Conservation (phyloP, 306 rosid genomes). For the Glycine soja region DNA sequence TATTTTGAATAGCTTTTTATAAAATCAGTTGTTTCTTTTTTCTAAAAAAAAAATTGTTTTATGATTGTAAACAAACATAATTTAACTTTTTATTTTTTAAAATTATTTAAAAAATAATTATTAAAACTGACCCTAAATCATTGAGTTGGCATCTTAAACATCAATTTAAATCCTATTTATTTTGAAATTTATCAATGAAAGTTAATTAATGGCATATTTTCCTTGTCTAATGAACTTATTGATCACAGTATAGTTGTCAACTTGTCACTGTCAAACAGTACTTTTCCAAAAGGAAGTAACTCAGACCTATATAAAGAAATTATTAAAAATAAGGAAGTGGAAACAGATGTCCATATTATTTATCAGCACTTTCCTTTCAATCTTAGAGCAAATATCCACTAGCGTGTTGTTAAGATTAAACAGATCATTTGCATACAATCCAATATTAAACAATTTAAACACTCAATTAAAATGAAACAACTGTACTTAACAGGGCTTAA, state of each 20-base stretch:
- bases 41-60: too few species aligned
- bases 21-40: too few species aligned
- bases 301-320: not conserved
- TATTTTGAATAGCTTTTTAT: too few species aligned
- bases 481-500: constrained; percentile 42
- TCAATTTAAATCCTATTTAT: not conserved
- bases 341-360: not conserved
- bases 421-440: constrained; percentile 36
- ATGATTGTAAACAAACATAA: too few species aligned
- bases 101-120: too few species aligned
- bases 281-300: not conserved
- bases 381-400: not conserved
- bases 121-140: not conserved
- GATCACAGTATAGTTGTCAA: not conserved
- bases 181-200: not conserved
- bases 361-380: not conserved
- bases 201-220: not conserved
- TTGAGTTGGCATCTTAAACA: not conserved
- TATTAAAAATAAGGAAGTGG: not conserved
- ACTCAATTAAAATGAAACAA: constrained; percentile 38
- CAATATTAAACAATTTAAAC: constrained; percentile 26
- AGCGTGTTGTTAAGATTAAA: not conserved
- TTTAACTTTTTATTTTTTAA: too few species aligned
- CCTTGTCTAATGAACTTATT: too few species aligned
- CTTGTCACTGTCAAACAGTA: not conserved